These are phyloP conservation scores for Pestalotiopsis sp. DNA, from an alignment of 2,329 filamentous ascomycete genomes.

Conservation along the genomic window DNA sequence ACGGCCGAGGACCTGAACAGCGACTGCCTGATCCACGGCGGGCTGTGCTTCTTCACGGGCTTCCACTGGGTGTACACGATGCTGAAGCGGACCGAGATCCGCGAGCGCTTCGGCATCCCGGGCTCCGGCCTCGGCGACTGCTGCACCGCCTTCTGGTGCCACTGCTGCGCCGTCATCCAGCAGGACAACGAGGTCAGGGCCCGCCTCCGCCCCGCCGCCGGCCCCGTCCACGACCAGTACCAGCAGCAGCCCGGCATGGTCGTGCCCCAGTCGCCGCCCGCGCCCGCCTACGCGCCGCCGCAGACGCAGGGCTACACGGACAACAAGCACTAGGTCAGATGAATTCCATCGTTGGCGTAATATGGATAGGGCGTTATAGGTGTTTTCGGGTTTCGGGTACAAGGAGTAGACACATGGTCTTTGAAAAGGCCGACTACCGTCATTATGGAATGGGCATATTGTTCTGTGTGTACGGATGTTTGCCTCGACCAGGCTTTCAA, in stretches of 20 bases:
- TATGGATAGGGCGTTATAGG: neutral
- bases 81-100: slow-evolving; percentile 43
- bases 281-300: neutral
- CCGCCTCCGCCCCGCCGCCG: slow-evolving; percentile 25
- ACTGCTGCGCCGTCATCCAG: slow-evolving; percentile 58
- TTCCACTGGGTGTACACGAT: slow-evolving; percentile 36
- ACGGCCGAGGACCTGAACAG: slow-evolving; percentile 27
- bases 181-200: slow-evolving; percentile 54
- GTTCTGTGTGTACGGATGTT: no score
- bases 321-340: neutral
- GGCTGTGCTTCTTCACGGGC: slow-evolving; percentile 24
- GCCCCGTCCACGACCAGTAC: slow-evolving; percentile 35
- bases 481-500: no score
- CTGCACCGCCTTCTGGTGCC: slow-evolving; percentile 31
- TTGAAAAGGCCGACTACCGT: no score
- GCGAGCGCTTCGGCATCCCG: slow-evolving; percentile 43
- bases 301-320: slow-evolving; percentile 8
- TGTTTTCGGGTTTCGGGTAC: neutral
- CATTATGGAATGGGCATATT: no score
- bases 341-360: neutral
- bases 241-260: slow-evolving; percentile 37
- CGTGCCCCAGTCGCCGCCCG: slow-evolving; percentile 24
- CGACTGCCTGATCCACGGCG: slow-evolving; percentile 28
- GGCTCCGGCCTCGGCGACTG: slow-evolving; percentile 42
- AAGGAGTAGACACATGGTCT: neutral